phyloP scores from a whole-genome alignment of 2,329 filamentous ascomycete genomes.

The Orbilia javanica region DNA sequence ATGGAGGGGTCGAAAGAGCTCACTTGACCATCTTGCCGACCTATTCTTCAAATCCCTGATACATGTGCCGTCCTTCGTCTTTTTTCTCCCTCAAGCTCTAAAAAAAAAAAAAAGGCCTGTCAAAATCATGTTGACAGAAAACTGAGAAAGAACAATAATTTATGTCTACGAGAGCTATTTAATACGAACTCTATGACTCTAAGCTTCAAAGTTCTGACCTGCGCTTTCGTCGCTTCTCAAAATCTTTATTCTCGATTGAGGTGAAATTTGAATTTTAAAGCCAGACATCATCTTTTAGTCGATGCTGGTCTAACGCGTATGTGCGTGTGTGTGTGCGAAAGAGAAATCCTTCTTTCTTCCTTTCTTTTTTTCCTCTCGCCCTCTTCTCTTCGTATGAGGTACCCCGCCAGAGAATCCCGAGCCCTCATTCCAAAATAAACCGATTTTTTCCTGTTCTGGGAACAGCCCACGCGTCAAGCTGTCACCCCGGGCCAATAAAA shows the following conservation, averaged over 20 bases:
- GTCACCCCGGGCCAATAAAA: slow-evolving; percentile 34
- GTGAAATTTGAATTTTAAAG: slow-evolving; percentile 7
- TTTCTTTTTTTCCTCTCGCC: slow-evolving; percentile 33
- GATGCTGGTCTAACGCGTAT: slow-evolving; percentile 6
- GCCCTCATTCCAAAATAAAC: slow-evolving; percentile 21
- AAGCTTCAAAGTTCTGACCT: slow-evolving; percentile 1
- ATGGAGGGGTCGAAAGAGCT: slow-evolving; percentile 55
- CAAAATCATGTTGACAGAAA: background rate
- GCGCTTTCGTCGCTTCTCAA: slow-evolving; percentile 23
- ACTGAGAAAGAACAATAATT: background rate
- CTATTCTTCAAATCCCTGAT: slow-evolving; percentile 5
- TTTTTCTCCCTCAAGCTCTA: slow-evolving; percentile 13
- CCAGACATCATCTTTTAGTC: background rate
- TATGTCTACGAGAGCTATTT: slow-evolving; percentile 12
- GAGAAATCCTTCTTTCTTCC: background rate
- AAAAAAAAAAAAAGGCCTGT: background rate
- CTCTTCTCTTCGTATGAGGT: no score
- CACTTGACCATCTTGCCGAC: slow-evolving; percentile 44
- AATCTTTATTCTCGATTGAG: slow-evolving; percentile 28
- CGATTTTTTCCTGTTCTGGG: slow-evolving; percentile 38
- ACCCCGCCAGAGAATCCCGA: slow-evolving; percentile 42
- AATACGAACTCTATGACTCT: slow-evolving; percentile 3
- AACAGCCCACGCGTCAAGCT: slow-evolving; percentile 39
- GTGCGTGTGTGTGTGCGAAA: slow-evolving; percentile 15
- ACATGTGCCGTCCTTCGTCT: slow-evolving; percentile 20